phyloP scores from a whole-genome alignment of 306 rosid species.

The Cicer pinnatifidum region DNA sequence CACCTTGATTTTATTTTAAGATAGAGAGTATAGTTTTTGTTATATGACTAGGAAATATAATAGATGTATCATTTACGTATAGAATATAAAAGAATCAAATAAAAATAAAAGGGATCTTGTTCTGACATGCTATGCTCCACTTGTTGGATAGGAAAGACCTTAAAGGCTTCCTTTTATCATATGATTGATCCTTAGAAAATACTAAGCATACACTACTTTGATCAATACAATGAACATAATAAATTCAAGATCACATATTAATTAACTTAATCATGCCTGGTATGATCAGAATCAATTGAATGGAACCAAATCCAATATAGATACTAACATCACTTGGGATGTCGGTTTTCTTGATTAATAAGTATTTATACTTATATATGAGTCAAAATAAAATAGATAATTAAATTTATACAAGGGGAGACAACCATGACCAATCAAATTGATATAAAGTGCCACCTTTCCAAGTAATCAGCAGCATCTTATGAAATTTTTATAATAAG shows the following conservation, averaged over 20 bases:
- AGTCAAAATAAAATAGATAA: no score
- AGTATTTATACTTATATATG: neutral
- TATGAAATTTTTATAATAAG: conserved; percentile 21
- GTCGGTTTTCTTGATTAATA: conserved; percentile 60
- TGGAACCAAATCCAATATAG: conserved; percentile 70
- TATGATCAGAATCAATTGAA: conserved; percentile 45
- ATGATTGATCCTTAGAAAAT: conserved; percentile 43
- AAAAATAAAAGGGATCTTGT: conserved; percentile 9
- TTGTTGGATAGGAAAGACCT: conserved; percentile 23
- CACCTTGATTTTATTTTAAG: no score
- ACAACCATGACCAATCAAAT: conserved; percentile 55
- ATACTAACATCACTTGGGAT: conserved; percentile 74
- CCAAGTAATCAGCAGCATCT: conserved; percentile 61
- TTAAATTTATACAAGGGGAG: conserved; percentile 31
- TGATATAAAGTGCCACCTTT: conserved; percentile 56
- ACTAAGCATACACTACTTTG: conserved; percentile 25
- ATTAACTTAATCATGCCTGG: conserved; percentile 43
- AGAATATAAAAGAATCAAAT: neutral
- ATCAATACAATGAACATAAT: conserved; percentile 37
- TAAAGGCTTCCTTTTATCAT: conserved; percentile 9
- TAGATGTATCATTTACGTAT: no score
- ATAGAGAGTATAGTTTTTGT: no score
- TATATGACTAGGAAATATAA: no score
- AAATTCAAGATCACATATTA: conserved; percentile 1
- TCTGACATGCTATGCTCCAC: conserved; percentile 21